Evolutionary conservation across 805 yeast species (phyloP).

Genomic region (Ogataea parapolymorpha): DNA sequence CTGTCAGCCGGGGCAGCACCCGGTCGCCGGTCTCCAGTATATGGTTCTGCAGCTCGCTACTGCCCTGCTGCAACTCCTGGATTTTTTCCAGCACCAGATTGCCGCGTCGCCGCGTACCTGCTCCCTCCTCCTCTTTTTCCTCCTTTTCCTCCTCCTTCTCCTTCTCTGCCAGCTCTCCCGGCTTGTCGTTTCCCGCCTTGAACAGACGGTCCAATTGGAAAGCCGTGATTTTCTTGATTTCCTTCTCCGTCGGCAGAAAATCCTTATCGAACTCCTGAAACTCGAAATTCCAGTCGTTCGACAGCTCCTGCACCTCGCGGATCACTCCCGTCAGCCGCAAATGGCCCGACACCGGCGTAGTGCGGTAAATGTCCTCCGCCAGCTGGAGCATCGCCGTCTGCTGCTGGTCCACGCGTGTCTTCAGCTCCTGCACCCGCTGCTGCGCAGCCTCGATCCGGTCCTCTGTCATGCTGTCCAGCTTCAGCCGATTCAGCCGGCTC

Average conservation of each 20-base stretch:
- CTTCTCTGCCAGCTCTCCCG: constrained; percentile 21
- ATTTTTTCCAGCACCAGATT: constrained; percentile 25
- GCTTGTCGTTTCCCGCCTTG: constrained; percentile 38
- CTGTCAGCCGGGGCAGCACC: constrained; percentile 15
- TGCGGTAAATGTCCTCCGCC: constrained; percentile 50
- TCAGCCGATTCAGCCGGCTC: constrained; percentile 71
- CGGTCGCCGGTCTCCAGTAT: constrained; percentile 17
- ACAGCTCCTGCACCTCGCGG: constrained; percentile 71
- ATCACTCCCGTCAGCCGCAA: constrained; percentile 67
- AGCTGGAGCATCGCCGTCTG: constrained; percentile 39
- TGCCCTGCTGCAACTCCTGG: constrained; percentile 21
- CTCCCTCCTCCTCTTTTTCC: constrained; percentile 17
- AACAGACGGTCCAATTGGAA: constrained; percentile 78
- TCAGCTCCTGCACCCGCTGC: constrained; percentile 54
- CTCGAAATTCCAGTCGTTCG: constrained; percentile 84
- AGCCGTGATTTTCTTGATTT: constrained; percentile 85
- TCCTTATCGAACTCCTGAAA: constrained; percentile 74
- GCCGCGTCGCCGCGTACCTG: constrained; percentile 12
- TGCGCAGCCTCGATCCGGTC: constrained; percentile 73
- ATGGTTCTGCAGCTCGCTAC: constrained; percentile 22
- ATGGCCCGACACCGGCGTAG: constrained; percentile 60
- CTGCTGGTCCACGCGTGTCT: constrained; percentile 50
- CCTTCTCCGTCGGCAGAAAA: constrained; percentile 88
- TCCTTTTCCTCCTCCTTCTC: constrained; percentile 12
- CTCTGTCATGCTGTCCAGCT: constrained; percentile 66